Evolutionary conservation across 768 basidiomycete genomes (phyloP).

Genomic region (Pleurotus citrinopileatus): DNA sequence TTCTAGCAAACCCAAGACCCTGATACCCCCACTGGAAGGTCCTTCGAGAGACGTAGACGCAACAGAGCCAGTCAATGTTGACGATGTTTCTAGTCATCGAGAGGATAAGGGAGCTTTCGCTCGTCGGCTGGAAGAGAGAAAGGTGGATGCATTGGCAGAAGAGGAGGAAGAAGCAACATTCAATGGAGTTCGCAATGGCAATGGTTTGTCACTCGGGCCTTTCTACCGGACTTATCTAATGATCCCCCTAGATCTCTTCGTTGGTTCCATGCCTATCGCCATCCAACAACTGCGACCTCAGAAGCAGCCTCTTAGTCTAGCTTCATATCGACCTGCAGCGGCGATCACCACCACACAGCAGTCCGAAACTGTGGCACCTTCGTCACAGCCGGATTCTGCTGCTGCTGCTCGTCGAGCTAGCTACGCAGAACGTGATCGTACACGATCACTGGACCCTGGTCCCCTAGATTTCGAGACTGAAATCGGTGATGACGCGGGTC

Average conservation of each 20-base stretch:
- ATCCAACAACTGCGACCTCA: slow-evolving; percentile 40
- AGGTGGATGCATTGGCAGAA: neutral
- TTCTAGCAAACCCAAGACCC: slow-evolving; percentile 8
- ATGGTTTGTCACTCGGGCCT: neutral
- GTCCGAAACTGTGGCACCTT: slow-evolving; percentile 25
- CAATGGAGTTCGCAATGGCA: neutral
- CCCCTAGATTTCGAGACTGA: slow-evolving; percentile 56
- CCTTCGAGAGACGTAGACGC: slow-evolving; percentile 32
- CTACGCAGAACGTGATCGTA: slow-evolving; percentile 69
- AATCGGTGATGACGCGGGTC: slow-evolving; percentile 36
- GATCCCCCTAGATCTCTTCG: slow-evolving; percentile 9
- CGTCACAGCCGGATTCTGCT: slow-evolving; percentile 32
- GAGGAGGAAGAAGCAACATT: slow-evolving; percentile 1
- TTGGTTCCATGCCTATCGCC: slow-evolving; percentile 60
- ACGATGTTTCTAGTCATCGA: no score
- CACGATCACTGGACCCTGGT: slow-evolving; percentile 66
- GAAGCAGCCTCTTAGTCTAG: slow-evolving; percentile 42
- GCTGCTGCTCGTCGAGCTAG: slow-evolving; percentile 53
- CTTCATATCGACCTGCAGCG: slow-evolving; percentile 57
- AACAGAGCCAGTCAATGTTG: slow-evolving; percentile 20
- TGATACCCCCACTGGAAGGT: neutral
- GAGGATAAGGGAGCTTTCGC: slow-evolving; percentile 24
- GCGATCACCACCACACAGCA: slow-evolving; percentile 28
- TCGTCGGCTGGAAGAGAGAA: neutral
- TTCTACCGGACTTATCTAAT: neutral